phyloP scores from a whole-genome alignment of 768 basidiomycete genomes.

The Termitomyces sp. region DNA sequence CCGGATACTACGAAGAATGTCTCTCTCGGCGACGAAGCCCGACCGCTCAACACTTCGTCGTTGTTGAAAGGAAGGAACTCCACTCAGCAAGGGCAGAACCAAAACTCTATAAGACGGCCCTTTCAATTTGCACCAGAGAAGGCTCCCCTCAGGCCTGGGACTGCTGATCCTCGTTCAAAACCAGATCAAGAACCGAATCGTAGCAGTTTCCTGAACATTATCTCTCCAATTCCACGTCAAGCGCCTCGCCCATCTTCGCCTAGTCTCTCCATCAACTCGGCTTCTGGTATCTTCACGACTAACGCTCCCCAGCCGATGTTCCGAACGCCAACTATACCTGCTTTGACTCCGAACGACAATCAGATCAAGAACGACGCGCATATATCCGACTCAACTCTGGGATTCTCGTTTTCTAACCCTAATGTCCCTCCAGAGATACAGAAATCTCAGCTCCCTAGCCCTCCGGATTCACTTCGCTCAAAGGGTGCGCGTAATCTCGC shows the following conservation, averaged over 20 bases:
- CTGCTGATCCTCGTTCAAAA: constrained; percentile 22
- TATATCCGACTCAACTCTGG: constrained; percentile 13
- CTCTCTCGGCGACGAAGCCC: background rate
- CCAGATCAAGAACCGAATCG: background rate
- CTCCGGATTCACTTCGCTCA: constrained; percentile 10
- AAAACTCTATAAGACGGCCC: constrained; percentile 3
- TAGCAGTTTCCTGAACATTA: constrained; percentile 10
- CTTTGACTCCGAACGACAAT: background rate
- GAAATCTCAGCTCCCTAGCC: constrained; percentile 13
- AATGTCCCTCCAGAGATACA: background rate
- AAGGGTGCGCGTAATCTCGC: background rate
- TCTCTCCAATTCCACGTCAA: constrained; percentile 22
- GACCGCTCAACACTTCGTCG: constrained; percentile 13
- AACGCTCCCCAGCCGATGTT: constrained; percentile 15
- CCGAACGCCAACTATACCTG: constrained; percentile 10
- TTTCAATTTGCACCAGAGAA: background rate
- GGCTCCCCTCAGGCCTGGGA: constrained; percentile 20
- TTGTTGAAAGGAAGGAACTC: constrained; percentile 9
- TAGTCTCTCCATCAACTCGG: constrained; percentile 14
- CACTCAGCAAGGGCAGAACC: background rate
- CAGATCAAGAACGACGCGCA: constrained; percentile 16
- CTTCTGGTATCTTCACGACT: constrained; percentile 13
- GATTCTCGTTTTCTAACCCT: constrained; percentile 13
- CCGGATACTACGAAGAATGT: background rate
- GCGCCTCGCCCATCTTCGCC: constrained; percentile 13